phyloP scores from a whole-genome alignment of 768 basidiomycete species.

The Boletellus ananiceps region DNA sequence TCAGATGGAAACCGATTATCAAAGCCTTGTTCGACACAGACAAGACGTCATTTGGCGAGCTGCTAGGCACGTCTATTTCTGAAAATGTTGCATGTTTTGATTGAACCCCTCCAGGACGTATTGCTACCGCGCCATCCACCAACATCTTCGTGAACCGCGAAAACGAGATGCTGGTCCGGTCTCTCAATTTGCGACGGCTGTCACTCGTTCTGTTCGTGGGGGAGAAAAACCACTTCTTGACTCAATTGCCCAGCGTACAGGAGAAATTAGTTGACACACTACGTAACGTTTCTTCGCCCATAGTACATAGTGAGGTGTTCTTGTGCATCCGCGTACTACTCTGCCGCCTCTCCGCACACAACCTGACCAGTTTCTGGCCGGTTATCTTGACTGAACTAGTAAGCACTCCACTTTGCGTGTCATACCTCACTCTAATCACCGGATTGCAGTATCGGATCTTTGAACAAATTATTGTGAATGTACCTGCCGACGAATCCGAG shows the following conservation, averaged over 20 bases:
- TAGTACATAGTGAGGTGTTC: slow-evolving; percentile 93
- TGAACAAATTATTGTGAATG: slow-evolving; percentile 66
- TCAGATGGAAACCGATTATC: slow-evolving; percentile 73
- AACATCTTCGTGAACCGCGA: slow-evolving; percentile 97
- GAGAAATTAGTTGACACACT: slow-evolving; percentile 95
- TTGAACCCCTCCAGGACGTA: slow-evolving; percentile 48
- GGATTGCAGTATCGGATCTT: slow-evolving; percentile 78
- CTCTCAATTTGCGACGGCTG: slow-evolving; percentile 80
- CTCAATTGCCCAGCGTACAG: slow-evolving; percentile 89
- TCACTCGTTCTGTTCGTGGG: slow-evolving; percentile 84
- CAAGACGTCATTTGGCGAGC: slow-evolving; percentile 78
- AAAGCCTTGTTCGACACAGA: slow-evolving; percentile 81
- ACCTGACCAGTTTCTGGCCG: slow-evolving; percentile 95
- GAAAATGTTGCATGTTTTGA: slow-evolving; percentile 25
- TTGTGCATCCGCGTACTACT: slow-evolving; percentile 88
- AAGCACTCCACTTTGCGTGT: slow-evolving; percentile 18
- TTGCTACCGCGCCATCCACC: slow-evolving; percentile 81
- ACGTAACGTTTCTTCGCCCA: slow-evolving; percentile 69
- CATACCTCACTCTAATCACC: not conserved
- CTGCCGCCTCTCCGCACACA: slow-evolving; percentile 86
- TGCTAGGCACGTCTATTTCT: slow-evolving; percentile 56
- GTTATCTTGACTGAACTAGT: slow-evolving; percentile 91
- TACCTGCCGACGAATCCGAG: slow-evolving; percentile 82
- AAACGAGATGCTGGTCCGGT: slow-evolving; percentile 85
- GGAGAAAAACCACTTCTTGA: slow-evolving; percentile 88